Conservation (phyloP, 2,329 filamentous ascomycete species). For the Shiraia bambusicola region DNA sequence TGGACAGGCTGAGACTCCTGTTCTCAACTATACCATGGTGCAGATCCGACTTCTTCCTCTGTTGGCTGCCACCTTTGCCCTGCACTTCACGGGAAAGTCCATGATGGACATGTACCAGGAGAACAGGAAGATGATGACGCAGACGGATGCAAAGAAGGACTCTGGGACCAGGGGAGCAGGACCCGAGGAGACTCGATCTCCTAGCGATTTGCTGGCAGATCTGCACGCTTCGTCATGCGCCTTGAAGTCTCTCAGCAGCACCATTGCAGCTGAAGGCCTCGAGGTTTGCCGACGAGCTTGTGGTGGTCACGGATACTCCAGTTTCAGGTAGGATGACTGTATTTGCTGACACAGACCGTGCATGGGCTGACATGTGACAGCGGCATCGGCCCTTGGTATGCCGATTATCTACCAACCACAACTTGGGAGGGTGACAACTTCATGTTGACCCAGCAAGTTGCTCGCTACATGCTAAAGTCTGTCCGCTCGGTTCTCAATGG, state of each 20-base stretch:
- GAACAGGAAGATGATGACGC: conserved; percentile 68
- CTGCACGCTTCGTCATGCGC: conserved; percentile 76
- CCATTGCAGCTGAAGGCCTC: conserved; percentile 71
- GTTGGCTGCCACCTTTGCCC: conserved; percentile 72
- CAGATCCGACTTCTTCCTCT: conserved; percentile 72
- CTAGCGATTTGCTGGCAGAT: conserved; percentile 69
- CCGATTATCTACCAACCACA: conserved; percentile 70
- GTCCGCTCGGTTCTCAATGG: conserved; percentile 69
- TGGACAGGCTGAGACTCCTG: conserved; percentile 67
- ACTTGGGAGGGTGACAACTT: conserved; percentile 82
- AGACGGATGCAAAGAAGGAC: conserved; percentile 42
- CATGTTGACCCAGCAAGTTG: conserved; percentile 79
- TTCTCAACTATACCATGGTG: conserved; percentile 80
- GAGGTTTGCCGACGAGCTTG: conserved; percentile 74
- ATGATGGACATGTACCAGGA: conserved; percentile 75
- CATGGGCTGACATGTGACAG: conserved; percentile 33
- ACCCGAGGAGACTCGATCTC: conserved; percentile 66
- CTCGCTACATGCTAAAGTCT: conserved; percentile 72
- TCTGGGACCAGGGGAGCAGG: conserved; percentile 57
- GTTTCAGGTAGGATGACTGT: conserved; percentile 52
- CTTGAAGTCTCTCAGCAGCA: conserved; percentile 71
- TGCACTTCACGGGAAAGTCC: conserved; percentile 74
- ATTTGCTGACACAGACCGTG: too few relatives aligned
- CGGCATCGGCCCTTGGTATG: conserved; percentile 74
- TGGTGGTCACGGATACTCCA: conserved; percentile 75